Conservation (phyloP, 768 basidiomycete species). For the Mycena filopes region DNA sequence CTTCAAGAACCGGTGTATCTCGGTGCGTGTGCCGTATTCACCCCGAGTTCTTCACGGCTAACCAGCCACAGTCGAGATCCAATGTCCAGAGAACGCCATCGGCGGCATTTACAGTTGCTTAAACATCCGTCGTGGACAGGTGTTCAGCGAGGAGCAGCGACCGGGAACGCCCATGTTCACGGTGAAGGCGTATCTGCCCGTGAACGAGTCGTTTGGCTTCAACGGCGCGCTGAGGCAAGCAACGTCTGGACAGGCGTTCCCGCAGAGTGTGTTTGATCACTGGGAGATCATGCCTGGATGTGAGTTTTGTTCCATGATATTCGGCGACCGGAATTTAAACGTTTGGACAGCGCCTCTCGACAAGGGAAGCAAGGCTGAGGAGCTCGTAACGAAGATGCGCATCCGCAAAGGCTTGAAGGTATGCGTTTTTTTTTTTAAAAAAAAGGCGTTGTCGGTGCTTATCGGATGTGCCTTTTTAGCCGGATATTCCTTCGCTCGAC, state of each 20-base stretch:
- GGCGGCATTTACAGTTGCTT: constrained; percentile 95
- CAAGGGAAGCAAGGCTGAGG: constrained; percentile 92
- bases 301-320: constrained; percentile 49
- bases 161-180: constrained; percentile 99
- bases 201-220: constrained; percentile 96
- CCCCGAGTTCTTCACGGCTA: background rate
- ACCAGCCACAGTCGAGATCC: constrained; percentile 83
- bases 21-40: constrained; percentile 56
- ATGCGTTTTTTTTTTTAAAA: constrained; percentile 23
- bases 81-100: constrained; percentile 96
- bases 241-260: constrained; percentile 98
- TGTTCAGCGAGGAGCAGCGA: constrained; percentile 97
- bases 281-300: constrained; percentile 89
- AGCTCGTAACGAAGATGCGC: constrained; percentile 84
- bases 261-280: constrained; percentile 93
- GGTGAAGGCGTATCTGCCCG: constrained; percentile 96
- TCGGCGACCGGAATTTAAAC: constrained; percentile 19
- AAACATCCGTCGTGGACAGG: constrained; percentile 98
- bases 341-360: constrained; percentile 73
- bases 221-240: constrained; percentile 93
- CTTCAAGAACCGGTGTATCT: constrained; percentile 98
- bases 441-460: constrained; percentile 4
- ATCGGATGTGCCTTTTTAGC: constrained; percentile 53
- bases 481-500: constrained; percentile 88
- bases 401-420: constrained; percentile 96